Base-by-base conservation (phyloP, 257 asterid species). In the Petunia secreta region DNA sequence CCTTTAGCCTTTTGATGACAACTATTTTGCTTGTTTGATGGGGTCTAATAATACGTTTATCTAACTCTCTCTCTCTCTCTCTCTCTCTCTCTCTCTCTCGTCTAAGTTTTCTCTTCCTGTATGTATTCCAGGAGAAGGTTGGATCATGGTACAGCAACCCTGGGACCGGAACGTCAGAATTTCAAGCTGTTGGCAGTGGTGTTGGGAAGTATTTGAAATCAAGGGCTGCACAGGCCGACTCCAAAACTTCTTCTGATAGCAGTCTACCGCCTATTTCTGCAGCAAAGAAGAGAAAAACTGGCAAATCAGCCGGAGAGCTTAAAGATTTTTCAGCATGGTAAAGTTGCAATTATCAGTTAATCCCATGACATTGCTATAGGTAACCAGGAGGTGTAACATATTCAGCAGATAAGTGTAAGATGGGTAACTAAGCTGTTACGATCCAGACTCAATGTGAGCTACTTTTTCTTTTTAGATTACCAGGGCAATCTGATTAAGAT, bases 141-240 rank as follows among this genome's bases (percentile, higher is more conserved):
- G 99, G 99, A 34, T 96, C 98, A 15, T 96, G 99, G 98, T 95
- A 82, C 87, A 96, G 97, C 92, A 94, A 90, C 79, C 98, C 98
- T 6, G 91, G 87, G 46, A 88, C 90, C 2, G 85, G 87, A n/a
- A 48, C 84, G 13, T 55, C 86, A 79, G 97, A 88, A 55, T 80
- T 82, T 80, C 89, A 87, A 82, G 85, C 87, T 11, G 83, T 48
- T 43, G 95, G 93, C 37, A 87, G 85, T 81, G 97, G 98, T 44
- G 93, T 92, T 34, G 98, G 99, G 48, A 94, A 87, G 88, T 96
- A 96, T 88, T 79, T 92, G 81, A 89, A 90, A 84, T 85, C 91
- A 57, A 84, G 77, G 83, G 75, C 82, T 52, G 77, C 79, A 37
- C 81, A 86, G 79, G 80, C 87, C 11, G 91, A 90, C 40, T 67